phyloP scores from a whole-genome alignment of 108 stramenopile species.

The Epithemia pelagica region DNA sequence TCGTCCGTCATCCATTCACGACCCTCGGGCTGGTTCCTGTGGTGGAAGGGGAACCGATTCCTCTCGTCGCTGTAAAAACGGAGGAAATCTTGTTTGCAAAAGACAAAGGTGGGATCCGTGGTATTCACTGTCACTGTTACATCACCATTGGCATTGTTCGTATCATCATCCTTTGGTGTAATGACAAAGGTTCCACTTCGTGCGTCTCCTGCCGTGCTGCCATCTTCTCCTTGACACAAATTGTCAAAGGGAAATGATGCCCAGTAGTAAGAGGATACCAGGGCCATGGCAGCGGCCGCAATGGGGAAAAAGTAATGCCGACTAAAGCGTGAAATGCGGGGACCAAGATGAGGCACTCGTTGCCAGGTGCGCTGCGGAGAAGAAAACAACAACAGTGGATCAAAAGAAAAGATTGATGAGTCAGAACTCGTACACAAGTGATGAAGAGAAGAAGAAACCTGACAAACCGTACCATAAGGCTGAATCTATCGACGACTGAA shows the following conservation, averaged over 20 bases:
- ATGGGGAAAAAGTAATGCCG: constrained; percentile 60
- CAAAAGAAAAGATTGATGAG: no score
- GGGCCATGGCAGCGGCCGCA: constrained; percentile 55
- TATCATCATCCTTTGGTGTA: neutral
- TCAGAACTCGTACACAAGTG: no score
- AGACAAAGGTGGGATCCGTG: neutral
- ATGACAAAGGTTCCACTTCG: neutral
- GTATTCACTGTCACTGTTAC: neutral
- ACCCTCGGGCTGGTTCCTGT: constrained; percentile 36
- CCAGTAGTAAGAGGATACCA: constrained; percentile 75
- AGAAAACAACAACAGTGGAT: no score
- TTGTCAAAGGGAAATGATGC: constrained; percentile 83
- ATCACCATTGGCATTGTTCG: neutral
- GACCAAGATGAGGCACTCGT: constrained; percentile 57
- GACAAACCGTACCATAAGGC: constrained; percentile 39
- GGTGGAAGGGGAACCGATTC: constrained; percentile 38
- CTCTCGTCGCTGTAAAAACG: constrained; percentile 7
- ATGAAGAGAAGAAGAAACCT: no score
- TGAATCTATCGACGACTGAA: constrained; percentile 52
- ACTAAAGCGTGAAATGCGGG: constrained; percentile 57
- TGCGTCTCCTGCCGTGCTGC: neutral
- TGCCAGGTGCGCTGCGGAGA: constrained; percentile 58
- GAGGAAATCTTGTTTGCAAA: constrained; percentile 35
- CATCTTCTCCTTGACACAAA: constrained; percentile 34
- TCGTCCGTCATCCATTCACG: constrained; percentile 67